Base-by-base conservation (phyloP, 352 stramenopile species). In the Phytophthora tubulina region DNA sequence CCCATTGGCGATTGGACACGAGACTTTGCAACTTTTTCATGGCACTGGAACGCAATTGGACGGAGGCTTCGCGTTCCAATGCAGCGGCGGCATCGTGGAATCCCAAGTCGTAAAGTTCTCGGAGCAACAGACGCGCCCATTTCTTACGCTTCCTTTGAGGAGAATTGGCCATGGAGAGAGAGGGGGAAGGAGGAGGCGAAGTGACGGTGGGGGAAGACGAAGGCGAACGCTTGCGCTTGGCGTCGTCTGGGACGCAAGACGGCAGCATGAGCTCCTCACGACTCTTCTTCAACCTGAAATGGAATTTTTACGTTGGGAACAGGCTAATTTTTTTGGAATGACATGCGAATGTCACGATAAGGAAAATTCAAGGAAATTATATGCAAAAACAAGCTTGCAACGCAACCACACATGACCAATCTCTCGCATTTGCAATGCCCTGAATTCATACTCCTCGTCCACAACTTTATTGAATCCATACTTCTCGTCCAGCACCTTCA, bases 31-130 rank as follows among this genome's bases (percentile, higher is more conserved):
- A 67, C 42, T 55, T 61, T 50, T 84, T 70, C 88, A 95, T 92
- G 6, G 75, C 73, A 2, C 60, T 38, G 3, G 88, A 93, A 9
- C 78, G 77, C 2, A 95, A 61, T 48, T 88, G 75, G 27, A 95
- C 76, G 0, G 53, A 66, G 7, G 88, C 86, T 50, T 94, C 88
- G 7, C 69, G 72, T 58, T 95, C 86, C 14, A 95, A 77, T 38
- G 72, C 60, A 10, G 67, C 69, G 0, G 86, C 88, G 0, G 83
- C 63, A 21, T 75, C 59, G 9, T 42, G 41, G 42, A 81, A 93
- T 8, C 85, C 84, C 15, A 92, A 72, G 65, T 95, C 88, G 70
- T 93, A 91, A 21, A 95, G 79, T 67, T 95, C 88, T 10, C 88
- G 83, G 4, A 95, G 79, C 33, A 95, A 55, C 45, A 94, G 60